A percentile compares a stretch with the other conserved stretches of the same genome.
Conservation (phyloP, 139 green algal species). For the Closterium sp. region DNA sequence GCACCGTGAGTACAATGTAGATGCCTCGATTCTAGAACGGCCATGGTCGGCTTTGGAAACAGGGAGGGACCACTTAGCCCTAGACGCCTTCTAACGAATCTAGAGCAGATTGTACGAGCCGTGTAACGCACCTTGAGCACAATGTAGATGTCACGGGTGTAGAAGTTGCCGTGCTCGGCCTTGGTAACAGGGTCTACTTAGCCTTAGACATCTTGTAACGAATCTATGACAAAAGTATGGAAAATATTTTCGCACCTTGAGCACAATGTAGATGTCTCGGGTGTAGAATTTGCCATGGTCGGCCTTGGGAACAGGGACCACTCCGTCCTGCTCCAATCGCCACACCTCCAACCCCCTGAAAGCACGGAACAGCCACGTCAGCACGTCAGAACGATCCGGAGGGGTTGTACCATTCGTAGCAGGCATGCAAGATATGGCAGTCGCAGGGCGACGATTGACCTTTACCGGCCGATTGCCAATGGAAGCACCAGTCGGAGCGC, state of each 20-base stretch:
- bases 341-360: constrained; percentile 39
- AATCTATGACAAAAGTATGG: not conserved
- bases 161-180: not conserved
- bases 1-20: too few relatives aligned
- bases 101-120: not conserved
- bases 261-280: constrained; percentile 47
- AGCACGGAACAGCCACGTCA: not conserved
- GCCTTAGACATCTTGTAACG: not conserved
- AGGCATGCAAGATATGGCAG: too few relatives aligned
- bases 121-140: not conserved
- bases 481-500: too few relatives aligned
- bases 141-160: not conserved
- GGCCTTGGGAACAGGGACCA: constrained; percentile 15
- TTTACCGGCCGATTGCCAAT: too few relatives aligned
- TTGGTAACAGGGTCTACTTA: not conserved
- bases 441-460: too few relatives aligned
- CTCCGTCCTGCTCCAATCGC: constrained; percentile 18
- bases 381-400: not conserved
- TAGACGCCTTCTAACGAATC: too few relatives aligned
- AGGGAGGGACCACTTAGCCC: too few relatives aligned
- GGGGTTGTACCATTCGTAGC: too few relatives aligned
- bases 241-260: constrained; percentile 44
- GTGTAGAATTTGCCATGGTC: constrained; percentile 45
- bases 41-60: too few relatives aligned
- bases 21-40: too few relatives aligned